Conservation (phyloP, 2,329 filamentous ascomycete genomes). For the Aspergillus eucalypticola region DNA sequence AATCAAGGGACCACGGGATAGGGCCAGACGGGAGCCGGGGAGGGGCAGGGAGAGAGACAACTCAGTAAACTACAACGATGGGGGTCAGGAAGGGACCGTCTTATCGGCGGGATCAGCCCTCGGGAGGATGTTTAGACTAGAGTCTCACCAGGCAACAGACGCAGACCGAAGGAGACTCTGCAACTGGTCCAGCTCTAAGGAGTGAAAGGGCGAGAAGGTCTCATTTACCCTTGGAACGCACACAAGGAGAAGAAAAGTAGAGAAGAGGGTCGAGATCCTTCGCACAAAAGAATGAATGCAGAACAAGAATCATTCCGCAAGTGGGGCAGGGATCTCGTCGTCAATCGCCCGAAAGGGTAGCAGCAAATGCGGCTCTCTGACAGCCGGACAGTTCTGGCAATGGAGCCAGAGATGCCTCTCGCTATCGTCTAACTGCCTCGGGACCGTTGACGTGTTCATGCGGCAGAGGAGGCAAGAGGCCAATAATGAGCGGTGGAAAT, state of each 20-base stretch:
- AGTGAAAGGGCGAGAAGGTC: not conserved
- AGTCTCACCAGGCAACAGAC: slow-evolving; percentile 7
- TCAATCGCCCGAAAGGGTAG: slow-evolving; percentile 12
- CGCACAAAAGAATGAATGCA: slow-evolving; percentile 10
- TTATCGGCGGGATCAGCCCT: slow-evolving; percentile 21
- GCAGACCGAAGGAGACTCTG: not conserved
- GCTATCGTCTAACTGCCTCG: slow-evolving; percentile 18
- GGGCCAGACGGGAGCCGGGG: slow-evolving; percentile 11
- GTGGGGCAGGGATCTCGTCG: slow-evolving; percentile 21
- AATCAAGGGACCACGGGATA: not conserved
- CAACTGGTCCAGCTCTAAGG: not conserved
- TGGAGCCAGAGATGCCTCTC: slow-evolving; percentile 13
- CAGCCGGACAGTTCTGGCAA: slow-evolving; percentile 11
- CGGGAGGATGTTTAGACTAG: slow-evolving; percentile 19
- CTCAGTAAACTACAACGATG: slow-evolving; percentile 20
- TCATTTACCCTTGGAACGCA: not conserved
- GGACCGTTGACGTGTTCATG: slow-evolving; percentile 33
- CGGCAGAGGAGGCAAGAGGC: slow-evolving; percentile 17
- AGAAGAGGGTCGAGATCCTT: slow-evolving; percentile 1
- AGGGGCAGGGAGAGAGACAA: slow-evolving; percentile 20
- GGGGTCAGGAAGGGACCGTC: slow-evolving; percentile 16
- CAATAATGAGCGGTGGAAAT: slow-evolving; percentile 25
- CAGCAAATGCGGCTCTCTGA: slow-evolving; percentile 21
- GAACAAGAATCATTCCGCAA: slow-evolving; percentile 12
- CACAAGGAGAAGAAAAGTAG: slow-evolving; percentile 4